Evolutionary conservation across 768 basidiomycete species (phyloP), one percentile per base, ranked within the genome.

Genomic region (Leccinellum luteum): DNA sequence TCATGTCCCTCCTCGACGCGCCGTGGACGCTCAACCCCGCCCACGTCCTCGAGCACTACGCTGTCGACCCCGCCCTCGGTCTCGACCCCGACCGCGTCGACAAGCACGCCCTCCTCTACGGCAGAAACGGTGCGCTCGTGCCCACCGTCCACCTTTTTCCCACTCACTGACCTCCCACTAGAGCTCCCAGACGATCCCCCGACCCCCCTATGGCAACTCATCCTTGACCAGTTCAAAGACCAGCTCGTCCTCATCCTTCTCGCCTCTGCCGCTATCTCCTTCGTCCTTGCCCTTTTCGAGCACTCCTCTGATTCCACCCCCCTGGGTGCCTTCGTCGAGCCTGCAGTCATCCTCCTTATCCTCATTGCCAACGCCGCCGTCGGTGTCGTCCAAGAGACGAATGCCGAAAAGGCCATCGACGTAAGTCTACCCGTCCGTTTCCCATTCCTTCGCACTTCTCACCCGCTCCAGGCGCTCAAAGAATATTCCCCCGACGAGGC

Each of bases 201-300:
- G 3, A 97, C 96, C 4, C 92, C 95, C 4, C 69, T 98, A 31
- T 94, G 94, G 92, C 83, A 92, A 69, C 85, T 98, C 59, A 89
- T 99, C 58, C 81, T 99, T n/a, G 94, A 97, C 64, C 96, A 99
- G 75, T 99, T 99, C 81, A 90, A 98, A 79, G 96, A 99, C 76
- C 94, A 97, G 74, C 85, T 99, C 28, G 96, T 99, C 43, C 87
- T 99, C 61, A 98, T 99, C 69, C 83, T 99, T 32, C 87, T 99
- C 48, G 94, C 83, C 3, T 97, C 94, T 1, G 96, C 96, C 13
- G 86, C 91, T 47, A 81, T 98, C 63, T 98, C 96, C 10, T 95
- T 99, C 73, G 78, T 95, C 14, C 79, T 99, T 41, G 96, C 96
- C 8, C 73, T 96, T 31, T 78, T 98, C 56, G 96, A 99, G 68